Evolutionary conservation across 2,329 filamentous ascomycete genomes (phyloP), one percentile per base, ranked within the genome.

Genomic region (Penicillium sp.): DNA sequence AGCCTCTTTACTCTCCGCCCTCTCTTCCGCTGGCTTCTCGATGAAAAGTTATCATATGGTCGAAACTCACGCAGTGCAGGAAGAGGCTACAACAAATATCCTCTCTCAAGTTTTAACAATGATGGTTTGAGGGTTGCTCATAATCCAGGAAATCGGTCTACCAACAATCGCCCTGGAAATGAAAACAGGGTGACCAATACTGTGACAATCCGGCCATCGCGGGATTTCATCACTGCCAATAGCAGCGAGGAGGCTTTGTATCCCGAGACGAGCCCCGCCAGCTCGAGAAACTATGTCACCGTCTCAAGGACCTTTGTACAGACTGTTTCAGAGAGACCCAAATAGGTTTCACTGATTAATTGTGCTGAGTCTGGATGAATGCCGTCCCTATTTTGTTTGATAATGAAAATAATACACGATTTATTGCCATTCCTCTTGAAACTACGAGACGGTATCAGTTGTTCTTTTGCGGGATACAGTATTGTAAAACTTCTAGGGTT

Each of bases 1-100:
- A 79, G 76, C 58, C 73, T 83, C n/a, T 79, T 79, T 5, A 82
- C 80, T 0, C 72, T 83, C 0, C 78, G 80, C 0, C 82, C 82
- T 0, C 72, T 84, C 0, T 71, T 83, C 28, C 77, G 67, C 42
- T 64, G 66, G 65, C 33, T 66, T 6, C 53, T 67, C 10, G 65
- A 66, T 22, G 56, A 40, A 19, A 56, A 38, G 15, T 30, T 49
- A 22, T 35, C 58, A 15, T 56, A 53, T n/a, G 49, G 26, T 30
- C 47, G 49, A 9, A 51, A 50, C 24, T 30, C 51, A 17, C 56
- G 35, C 19, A 30, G 51, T 7, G 10, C n/a, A 17, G 33, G 35
- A 15, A 15, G 22, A 24, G 51, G 35, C 5, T 54, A 15, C 13
- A 33, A 40, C 30, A 38, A 47, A 28, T 63, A 61, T n/a, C 51